Evolutionary conservation across 345 rosid species (phyloP).

Genomic region (Ceriops decandra): DNA sequence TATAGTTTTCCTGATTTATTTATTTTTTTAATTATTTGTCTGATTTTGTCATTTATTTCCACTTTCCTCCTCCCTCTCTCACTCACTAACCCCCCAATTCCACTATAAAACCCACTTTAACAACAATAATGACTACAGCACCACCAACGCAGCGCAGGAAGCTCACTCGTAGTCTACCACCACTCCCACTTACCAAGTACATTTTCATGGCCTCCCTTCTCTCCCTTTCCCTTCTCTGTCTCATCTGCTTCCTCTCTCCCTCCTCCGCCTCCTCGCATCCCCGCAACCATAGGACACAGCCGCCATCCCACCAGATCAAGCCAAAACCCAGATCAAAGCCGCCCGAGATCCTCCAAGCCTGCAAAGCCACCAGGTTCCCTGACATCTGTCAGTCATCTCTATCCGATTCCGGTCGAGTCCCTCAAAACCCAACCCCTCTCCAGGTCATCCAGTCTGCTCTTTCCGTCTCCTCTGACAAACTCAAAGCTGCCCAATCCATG

Average conservation of each 20-base stretch:
- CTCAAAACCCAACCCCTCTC: constrained; percentile 39
- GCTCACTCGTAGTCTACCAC: background rate
- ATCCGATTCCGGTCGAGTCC: constrained; percentile 21
- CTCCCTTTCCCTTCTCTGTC: constrained; percentile 17
- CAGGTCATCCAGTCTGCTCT: constrained; percentile 68
- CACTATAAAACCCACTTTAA: constrained; percentile 3
- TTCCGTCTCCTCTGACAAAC: constrained; percentile 48
- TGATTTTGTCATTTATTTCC: no score
- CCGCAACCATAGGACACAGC: background rate
- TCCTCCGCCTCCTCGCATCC: constrained; percentile 8
- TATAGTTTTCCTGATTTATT: no score
- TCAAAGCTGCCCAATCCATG: constrained; percentile 51
- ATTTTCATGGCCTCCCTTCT: constrained; percentile 27
- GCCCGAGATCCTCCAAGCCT: constrained; percentile 39
- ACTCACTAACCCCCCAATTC: background rate
- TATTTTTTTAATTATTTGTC: no score
- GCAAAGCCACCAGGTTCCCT: constrained; percentile 61
- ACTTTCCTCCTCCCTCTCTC: no score
- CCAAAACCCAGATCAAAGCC: constrained; percentile 1
- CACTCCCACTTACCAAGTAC: background rate
- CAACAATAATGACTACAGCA: background rate
- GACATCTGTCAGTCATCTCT: constrained; percentile 46
- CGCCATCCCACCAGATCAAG: background rate
- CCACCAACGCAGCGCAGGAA: background rate
- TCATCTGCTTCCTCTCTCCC: constrained; percentile 16